Evolutionary conservation across 495 filamentous ascomycete genomes (phyloP), one percentile per base, ranked within the genome.

Genomic region (Penicillium argentinense): DNA sequence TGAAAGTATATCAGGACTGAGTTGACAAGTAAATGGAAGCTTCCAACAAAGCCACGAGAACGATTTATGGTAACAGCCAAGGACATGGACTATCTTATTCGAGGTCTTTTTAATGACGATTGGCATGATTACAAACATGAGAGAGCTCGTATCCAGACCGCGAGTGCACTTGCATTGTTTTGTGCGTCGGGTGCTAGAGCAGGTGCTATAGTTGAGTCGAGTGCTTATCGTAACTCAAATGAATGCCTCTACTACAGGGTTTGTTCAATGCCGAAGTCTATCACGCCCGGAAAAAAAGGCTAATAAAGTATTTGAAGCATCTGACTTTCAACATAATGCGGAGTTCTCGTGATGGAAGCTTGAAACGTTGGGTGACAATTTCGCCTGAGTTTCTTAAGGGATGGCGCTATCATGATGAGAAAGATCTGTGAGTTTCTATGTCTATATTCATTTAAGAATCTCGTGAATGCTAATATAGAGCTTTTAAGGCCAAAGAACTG

Each of bases 191-290:
- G 39, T 29, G 8, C 37, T 17, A 52, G 52, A 43, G 54, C 43
- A 17, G 57, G 57, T 19, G 52, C 57, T 40, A 43, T 59, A 5
- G 29, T 64, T 8, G 46, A 60, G 34, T 61, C 45, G 19, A 64
- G 54, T 44, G 14, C 44, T 21, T 64, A 64, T 45, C n/a, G 9
- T 13, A 16, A 49, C 3, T 51, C 26, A 5, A 61, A 64, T 34
- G 25, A 64, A 36, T 54, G 33, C 33, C 46, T 63, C 29, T 63
- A 59, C 42, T 63, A 63, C 32, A 47, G 23, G 53, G 51, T 63
- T 51, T 49, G 33, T 46, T 18, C 58, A 33, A 22, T 24, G n/a
- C 41, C 3, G 17, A 3, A 37, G 58, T 38, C 9, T 17, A 33
- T 33, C 7, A 5, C 48, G 52, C 30, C 45, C 22, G 27, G 17